Evolutionary conservation across 257 asterid genomes (phyloP).

Genomic region (Solanum chiquidenum): DNA sequence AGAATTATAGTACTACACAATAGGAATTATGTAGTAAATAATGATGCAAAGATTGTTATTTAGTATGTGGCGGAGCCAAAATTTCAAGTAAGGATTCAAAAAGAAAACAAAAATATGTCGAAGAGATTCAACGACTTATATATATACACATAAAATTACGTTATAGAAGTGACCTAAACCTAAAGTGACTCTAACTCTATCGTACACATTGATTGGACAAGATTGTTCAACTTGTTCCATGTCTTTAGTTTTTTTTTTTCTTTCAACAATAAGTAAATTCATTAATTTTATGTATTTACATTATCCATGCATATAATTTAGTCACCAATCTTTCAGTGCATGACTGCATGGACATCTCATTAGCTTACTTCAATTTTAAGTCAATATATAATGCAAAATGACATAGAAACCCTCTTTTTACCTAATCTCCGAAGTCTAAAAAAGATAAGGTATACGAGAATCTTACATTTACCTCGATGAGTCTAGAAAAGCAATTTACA

Average conservation of each 20-base stretch:
- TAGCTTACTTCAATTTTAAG: background rate
- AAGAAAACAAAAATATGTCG: background rate
- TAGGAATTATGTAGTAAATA: background rate
- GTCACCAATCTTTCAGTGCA: background rate
- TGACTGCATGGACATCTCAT: background rate
- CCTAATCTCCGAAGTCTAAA: background rate
- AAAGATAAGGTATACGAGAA: background rate
- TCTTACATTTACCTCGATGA: background rate
- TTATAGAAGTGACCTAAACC: too few relatives aligned
- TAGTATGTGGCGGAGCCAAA: background rate
- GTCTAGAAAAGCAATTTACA: background rate
- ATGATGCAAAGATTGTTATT: background rate
- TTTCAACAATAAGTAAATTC: too few relatives aligned
- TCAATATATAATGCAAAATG: background rate
- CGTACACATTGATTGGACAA: too few relatives aligned
- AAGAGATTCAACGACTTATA: background rate
- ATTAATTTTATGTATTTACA: background rate
- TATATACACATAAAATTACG: too few relatives aligned
- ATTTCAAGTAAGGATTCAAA: background rate
- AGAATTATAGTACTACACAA: background rate
- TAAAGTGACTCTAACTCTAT: too few relatives aligned
- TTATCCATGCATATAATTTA: background rate
- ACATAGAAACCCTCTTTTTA: background rate
- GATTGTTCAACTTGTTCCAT: too few relatives aligned
- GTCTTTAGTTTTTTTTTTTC: too few relatives aligned